These are phyloP conservation scores for Plasmodium billcollinsi DNA, from an alignment of 169 alveolate species.

Conservation along the genomic window DNA sequence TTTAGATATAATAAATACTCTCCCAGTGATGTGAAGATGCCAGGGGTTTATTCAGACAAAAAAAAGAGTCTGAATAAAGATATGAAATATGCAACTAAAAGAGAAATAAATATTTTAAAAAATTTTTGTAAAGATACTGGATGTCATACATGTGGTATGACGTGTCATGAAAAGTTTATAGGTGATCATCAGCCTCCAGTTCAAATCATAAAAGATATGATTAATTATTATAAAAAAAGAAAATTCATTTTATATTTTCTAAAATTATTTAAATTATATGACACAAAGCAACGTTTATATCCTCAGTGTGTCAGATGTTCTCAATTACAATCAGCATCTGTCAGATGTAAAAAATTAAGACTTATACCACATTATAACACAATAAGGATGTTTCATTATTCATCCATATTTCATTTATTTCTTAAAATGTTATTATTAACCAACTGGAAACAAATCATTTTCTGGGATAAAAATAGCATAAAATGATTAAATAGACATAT, in stretches of 20 bases:
- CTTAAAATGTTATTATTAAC: slow-evolving; percentile 50
- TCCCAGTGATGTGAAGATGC: slow-evolving; percentile 75
- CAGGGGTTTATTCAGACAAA: slow-evolving; percentile 55
- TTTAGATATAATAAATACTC: slow-evolving; percentile 58
- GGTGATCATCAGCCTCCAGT: slow-evolving; percentile 77
- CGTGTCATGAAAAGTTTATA: slow-evolving; percentile 40
- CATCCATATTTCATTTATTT: slow-evolving; percentile 47
- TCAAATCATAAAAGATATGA: slow-evolving; percentile 48
- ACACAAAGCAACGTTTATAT: slow-evolving; percentile 55
- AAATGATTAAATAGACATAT: not conserved
- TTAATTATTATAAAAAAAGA: slow-evolving; percentile 34
- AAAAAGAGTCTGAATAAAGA: slow-evolving; percentile 44
- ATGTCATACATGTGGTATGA: slow-evolving; percentile 73
- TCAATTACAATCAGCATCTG: slow-evolving; percentile 68
- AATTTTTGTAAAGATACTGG: slow-evolving; percentile 50
- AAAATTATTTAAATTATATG: slow-evolving; percentile 66
- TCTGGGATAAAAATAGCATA: slow-evolving; percentile 56
- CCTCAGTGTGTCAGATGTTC: slow-evolving; percentile 71
- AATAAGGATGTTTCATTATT: slow-evolving; percentile 39
- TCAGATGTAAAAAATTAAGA: slow-evolving; percentile 42
- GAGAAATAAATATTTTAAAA: slow-evolving; percentile 40
- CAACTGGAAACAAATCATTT: slow-evolving; percentile 29
- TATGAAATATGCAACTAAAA: slow-evolving; percentile 70
- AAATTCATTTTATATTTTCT: slow-evolving; percentile 8
- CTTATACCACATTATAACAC: slow-evolving; percentile 65